Conservation (phyloP, 768 basidiomycete species). For the Tephrocybe sp. region DNA sequence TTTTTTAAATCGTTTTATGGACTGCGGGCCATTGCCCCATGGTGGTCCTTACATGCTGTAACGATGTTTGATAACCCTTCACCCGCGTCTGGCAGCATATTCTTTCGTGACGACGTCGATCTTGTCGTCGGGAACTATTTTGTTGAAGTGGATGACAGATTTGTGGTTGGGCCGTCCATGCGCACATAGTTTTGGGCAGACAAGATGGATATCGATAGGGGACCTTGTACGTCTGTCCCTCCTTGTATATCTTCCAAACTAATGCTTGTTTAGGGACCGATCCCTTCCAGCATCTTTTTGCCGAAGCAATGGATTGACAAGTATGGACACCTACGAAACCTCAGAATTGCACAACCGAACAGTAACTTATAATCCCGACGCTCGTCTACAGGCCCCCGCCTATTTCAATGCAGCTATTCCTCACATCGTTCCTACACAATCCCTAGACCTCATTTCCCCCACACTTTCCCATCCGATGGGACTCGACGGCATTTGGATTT, state of each 20-base stretch:
- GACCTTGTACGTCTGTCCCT: neutral
- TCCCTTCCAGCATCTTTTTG: neutral
- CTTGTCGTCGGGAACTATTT: neutral
- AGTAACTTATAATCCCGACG: neutral
- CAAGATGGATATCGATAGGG: neutral
- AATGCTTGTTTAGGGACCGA: neutral
- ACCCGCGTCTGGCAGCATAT: neutral
- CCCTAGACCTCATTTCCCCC: neutral
- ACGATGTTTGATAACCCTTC: neutral
- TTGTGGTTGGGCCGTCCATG: neutral
- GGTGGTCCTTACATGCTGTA: no score
- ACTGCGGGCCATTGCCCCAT: no score
- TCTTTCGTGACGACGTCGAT: neutral
- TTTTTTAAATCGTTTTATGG: no score
- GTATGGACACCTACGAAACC: neutral
- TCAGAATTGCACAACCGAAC: neutral
- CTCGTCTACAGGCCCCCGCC: neutral
- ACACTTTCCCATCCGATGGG: neutral
- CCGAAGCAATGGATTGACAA: neutral
- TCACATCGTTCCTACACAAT: neutral
- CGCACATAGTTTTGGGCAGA: neutral
- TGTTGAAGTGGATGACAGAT: neutral
- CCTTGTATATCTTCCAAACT: neutral
- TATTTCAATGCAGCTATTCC: neutral
- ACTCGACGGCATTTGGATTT: conserved; percentile 5